Base-by-base conservation (phyloP, 2,329 filamentous ascomycete species). In the Fusarium odoratissimum region DNA sequence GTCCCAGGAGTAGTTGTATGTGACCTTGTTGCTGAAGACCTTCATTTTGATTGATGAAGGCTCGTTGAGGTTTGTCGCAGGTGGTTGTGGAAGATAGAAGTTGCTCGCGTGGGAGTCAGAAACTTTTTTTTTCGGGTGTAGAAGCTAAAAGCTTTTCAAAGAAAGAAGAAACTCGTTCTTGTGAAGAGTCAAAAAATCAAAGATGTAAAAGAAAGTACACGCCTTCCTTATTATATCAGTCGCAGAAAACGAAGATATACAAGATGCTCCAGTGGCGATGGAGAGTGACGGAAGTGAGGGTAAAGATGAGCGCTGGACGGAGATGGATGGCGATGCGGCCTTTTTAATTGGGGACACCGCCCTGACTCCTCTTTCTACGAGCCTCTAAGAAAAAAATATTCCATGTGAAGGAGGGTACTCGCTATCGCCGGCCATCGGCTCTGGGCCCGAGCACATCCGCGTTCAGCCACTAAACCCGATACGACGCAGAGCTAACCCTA, bases 1-100 rank as follows among this genome's bases (percentile, higher is more conserved):
- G 80, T 97, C 94, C 96, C 96, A 99, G 49, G 95, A 97, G 88
- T 99, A 99, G 86, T 97, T 89, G 85, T 97, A 99, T 69, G 94
- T 95, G 84, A 94, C 93, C 42, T 88, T 87, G 79, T 94, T 97
- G 77, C 94, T 93, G 80, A 98, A 98, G 84, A 98, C 93, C 89
- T 97, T 97, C 96, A 99, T 98, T 58, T 67, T 84, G 77, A 60
- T 45, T 64, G 78, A 71, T 35, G 21, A 16, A 52, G 46, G 16
- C 30, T 74, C 46, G 63, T 58, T 46, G 35, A 31, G 35, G 40
- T 40, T 12, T 55, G 51, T 41, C 33, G 54, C 17, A 59, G 28
- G 60, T 58, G 57, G 60, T 52, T 61, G 64, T 21, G 51, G 37
- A 44, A 56, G 54, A 28, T 13, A n/a, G 51, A 60, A 57, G 54